Evolutionary conservation across 345 rosid species (phyloP).

Genomic region (Eucalyptus cloeziana): DNA sequence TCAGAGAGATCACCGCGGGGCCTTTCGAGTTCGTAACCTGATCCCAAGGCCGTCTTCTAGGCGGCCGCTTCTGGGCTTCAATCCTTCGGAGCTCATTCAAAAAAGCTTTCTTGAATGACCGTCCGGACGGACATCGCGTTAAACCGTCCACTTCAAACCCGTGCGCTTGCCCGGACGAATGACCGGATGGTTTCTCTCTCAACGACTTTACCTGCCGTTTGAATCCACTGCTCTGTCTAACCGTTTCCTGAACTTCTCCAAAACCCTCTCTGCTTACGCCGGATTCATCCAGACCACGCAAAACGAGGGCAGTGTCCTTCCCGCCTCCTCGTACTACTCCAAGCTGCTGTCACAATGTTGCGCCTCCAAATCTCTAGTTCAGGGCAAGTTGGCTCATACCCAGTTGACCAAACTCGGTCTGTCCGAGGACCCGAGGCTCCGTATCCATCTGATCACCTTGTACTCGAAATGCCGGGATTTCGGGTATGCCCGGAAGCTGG

Average conservation of each 20-base stretch:
- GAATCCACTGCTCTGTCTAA: background rate
- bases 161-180: background rate
- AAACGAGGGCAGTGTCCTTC: background rate
- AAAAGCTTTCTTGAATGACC: background rate
- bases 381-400: constrained; percentile 29
- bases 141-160: background rate
- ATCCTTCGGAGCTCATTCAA: background rate
- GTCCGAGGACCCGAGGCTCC: constrained; percentile 8
- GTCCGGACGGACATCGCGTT: background rate
- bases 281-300: background rate
- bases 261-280: background rate
- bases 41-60: background rate
- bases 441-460: constrained; percentile 15
- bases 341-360: constrained; percentile 31
- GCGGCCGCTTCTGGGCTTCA: background rate
- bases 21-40: background rate
- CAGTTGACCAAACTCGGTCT: constrained; percentile 18
- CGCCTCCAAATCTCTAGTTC: constrained; percentile 18
- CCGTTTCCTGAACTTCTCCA: background rate
- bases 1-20: background rate
- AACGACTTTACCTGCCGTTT: constrained; percentile 2
- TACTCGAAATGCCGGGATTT: constrained; percentile 26
- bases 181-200: background rate
- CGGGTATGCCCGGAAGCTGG: constrained; percentile 28
- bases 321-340: constrained; percentile 4